phyloP scores from a whole-genome alignment of 345 rosid genomes.

The Hibiscus syriacus region DNA sequence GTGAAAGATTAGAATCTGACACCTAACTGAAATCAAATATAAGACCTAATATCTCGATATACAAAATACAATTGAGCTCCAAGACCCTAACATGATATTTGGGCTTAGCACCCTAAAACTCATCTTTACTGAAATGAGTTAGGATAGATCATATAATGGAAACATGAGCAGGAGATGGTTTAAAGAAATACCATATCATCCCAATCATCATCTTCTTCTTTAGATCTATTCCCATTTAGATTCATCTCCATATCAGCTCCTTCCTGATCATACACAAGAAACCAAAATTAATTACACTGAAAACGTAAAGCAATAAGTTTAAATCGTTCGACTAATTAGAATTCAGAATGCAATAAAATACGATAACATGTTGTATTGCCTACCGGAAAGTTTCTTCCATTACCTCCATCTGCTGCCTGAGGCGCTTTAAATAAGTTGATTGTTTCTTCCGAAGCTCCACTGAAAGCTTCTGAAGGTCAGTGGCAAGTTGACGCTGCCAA shows the following conservation, averaged over 20 bases:
- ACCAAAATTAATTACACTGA: background rate
- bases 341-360: background rate
- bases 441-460: constrained; percentile 96
- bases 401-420: constrained; percentile 90
- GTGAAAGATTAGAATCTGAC: constrained; percentile 2
- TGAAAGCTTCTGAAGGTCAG: constrained; percentile 86
- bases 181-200: constrained; percentile 62
- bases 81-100: background rate
- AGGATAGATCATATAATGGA: background rate
- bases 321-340: background rate
- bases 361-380: background rate
- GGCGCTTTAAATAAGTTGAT: constrained; percentile 79
- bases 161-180: background rate
- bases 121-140: too few relatives aligned
- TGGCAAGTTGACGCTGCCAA: constrained; percentile 78
- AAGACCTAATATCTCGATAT: background rate
- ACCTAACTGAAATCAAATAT: background rate
- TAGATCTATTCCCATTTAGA: constrained; percentile 56
- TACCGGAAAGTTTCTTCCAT: constrained; percentile 1
- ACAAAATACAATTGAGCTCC: background rate
- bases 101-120: too few relatives aligned
- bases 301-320: background rate
- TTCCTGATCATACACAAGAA: constrained; percentile 53
- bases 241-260: constrained; percentile 86
- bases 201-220: constrained; percentile 58